Percentiles rank a stretch among this genome's conserved stretches.
Conservation (phyloP, 768 basidiomycete genomes). For the Phylloporus arenicola region DNA sequence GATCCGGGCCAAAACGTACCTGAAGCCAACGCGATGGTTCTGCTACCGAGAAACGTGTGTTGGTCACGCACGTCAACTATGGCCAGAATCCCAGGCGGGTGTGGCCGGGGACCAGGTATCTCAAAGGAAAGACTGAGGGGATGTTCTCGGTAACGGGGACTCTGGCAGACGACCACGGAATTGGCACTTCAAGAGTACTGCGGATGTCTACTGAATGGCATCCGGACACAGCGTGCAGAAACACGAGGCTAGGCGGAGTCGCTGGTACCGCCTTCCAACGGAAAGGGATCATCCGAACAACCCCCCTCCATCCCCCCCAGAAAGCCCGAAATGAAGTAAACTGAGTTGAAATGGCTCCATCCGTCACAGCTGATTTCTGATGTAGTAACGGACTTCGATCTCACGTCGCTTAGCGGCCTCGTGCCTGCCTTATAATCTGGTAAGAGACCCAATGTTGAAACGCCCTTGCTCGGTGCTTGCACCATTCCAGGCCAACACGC, state of each 20-base stretch:
- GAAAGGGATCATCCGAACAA: constrained; percentile 11
- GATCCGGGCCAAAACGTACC: constrained; percentile 12
- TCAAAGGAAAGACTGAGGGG: background rate
- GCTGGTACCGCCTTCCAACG: constrained; percentile 1
- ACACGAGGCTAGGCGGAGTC: constrained; percentile 23
- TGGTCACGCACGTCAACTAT: background rate
- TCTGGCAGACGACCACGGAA: background rate
- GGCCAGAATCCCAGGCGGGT: constrained; percentile 3
- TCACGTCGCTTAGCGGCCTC: constrained; percentile 33
- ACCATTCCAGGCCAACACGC: constrained; percentile 27
- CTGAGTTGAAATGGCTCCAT: constrained; percentile 21
- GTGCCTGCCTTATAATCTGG: constrained; percentile 33
- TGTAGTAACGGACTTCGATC: constrained; percentile 23
- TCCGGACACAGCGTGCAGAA: constrained; percentile 12
- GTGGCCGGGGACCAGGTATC: constrained; percentile 1
- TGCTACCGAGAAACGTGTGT: constrained; percentile 19
- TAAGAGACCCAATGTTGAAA: constrained; percentile 17
- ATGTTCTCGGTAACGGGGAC: background rate
- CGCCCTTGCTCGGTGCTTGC: constrained; percentile 21
- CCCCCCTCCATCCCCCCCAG: constrained; percentile 12
- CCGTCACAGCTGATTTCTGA: constrained; percentile 9
- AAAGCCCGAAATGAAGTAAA: constrained; percentile 25
- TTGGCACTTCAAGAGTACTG: constrained; percentile 6
- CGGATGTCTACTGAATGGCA: background rate
- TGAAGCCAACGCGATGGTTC: background rate